Conservation (phyloP, 345 rosid species). For the Eucalyptus marginata region DNA sequence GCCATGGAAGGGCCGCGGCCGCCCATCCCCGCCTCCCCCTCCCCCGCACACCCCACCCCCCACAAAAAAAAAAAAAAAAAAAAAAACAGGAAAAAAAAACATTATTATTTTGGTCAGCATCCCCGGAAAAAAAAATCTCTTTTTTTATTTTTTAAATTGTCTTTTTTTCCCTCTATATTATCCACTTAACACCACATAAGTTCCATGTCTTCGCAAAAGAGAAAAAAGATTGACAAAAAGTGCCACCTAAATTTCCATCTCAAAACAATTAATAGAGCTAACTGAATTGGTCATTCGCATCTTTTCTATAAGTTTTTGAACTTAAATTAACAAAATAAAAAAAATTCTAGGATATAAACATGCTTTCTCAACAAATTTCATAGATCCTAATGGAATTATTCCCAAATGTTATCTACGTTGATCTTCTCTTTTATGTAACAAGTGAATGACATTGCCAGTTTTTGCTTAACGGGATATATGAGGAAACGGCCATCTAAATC, state of each 20-base stretch:
- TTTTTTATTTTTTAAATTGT: neutral
- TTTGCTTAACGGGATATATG: accelerated
- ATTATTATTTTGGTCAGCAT: too few relatives aligned
- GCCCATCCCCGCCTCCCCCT: too few relatives aligned
- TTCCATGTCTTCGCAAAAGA: neutral
- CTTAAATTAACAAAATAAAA: neutral
- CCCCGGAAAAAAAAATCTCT: accelerated
- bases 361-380: neutral
- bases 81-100: too few relatives aligned
- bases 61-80: too few relatives aligned
- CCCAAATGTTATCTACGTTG: too few relatives aligned
- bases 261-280: neutral
- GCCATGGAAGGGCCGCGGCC: neutral
- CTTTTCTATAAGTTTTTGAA: accelerated
- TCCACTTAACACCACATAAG: neutral
- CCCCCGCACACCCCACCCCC: too few relatives aligned
- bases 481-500: too few relatives aligned
- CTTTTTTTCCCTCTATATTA: neutral
- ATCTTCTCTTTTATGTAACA: too few relatives aligned
- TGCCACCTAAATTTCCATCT: neutral
- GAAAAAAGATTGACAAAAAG: neutral
- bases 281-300: neutral
- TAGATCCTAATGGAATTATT: neutral
- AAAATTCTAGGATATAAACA: neutral
- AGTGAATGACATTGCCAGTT: too few relatives aligned